These are phyloP conservation scores for Garcia nutans DNA, from an alignment of 345 rosid species.

Conservation along the genomic window DNA sequence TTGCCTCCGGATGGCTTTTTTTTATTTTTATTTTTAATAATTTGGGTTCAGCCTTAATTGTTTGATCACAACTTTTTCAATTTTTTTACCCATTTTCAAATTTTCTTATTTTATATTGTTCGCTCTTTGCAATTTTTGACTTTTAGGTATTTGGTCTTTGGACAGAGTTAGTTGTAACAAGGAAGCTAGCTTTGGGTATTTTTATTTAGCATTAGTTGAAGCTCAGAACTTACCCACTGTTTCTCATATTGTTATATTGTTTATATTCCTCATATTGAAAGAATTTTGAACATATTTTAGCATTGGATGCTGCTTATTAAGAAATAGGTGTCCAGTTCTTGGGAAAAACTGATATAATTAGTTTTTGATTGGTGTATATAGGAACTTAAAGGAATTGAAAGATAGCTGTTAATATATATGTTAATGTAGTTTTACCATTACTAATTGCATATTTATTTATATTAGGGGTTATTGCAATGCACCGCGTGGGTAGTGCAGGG, in stretches of 20 bases:
- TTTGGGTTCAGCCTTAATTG: no score
- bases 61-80: neutral
- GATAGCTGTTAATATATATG: neutral
- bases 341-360: neutral
- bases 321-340: neutral
- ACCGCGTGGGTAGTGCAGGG: conserved; percentile 99
- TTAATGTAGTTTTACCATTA: neutral
- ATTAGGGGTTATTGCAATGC: conserved; percentile 67
- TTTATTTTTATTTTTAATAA: no score
- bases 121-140: neutral
- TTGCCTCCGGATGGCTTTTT: neutral
- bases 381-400: neutral
- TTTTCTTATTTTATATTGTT: neutral
- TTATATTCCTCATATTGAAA: neutral
- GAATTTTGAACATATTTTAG: neutral
- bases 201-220: no score
- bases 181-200: neutral
- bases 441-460: conserved; percentile 12
- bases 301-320: neutral
- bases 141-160: neutral
- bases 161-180: neutral
- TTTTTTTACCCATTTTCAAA: neutral
- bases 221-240: no score
- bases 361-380: neutral
- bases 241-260: no score